Evolutionary conservation across 495 filamentous ascomycete genomes (phyloP), one percentile per base, ranked within the genome.

Genomic region (Hypoxylon rickii): DNA sequence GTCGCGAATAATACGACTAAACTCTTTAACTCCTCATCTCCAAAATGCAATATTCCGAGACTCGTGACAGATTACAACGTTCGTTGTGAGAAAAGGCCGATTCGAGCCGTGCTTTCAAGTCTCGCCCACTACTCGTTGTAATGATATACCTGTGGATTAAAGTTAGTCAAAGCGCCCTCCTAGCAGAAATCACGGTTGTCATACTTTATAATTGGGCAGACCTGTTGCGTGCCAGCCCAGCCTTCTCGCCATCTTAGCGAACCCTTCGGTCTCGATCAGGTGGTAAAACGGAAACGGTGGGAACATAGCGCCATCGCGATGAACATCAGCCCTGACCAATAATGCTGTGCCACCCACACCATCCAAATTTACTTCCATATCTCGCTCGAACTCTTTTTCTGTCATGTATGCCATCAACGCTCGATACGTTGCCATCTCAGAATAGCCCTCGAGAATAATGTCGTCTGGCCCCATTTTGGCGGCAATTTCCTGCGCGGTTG

Each of bases 291-390:
- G 73, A 70, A 98, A 98, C 0, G 94, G 82, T 13, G 94, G 94
- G 71, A 98, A 98, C 94, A 98, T 98, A 49, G 95, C 94, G 3
- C 94, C 94, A 69, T 98, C 95, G 11, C 94, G 83, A 65, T 98
- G 94, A 6, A 98, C 94, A 49, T 97, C 95, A 0, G 95, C 94
- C 76, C 97, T 97, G 12, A 98, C 94, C 72, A 98, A 73, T 48
- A 98, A 78, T 5, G 93, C 89, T 1, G 94, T 96, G 3, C 94
- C 94, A 39, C 94, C 94, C 10, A 98, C 95, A 15, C 94, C 94
- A 71, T 98, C 95, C 3, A 98, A 75, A 15, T 79, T 76, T 4
- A 96, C 77, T 61, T 88, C 85, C 20, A 76, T 71, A 18, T 79
- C 70, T 3, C 77, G 74, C 64, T 90, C 81, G 6, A 80, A 79